Evolutionary conservation across 257 asterid genomes (phyloP), one percentile per base, ranked within the genome.

Genomic region (Misopates orontium): DNA sequence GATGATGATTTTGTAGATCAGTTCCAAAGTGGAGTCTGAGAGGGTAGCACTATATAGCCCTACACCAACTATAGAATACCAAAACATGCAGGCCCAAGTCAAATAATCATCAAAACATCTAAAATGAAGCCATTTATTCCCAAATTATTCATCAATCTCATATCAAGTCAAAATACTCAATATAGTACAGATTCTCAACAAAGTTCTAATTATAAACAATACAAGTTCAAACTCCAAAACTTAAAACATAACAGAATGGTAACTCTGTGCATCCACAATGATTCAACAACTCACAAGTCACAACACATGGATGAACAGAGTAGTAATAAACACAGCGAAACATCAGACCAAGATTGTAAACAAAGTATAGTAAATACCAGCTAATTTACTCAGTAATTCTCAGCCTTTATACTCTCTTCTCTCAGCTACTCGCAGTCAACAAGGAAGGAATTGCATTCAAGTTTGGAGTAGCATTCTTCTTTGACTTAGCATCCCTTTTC

Each of bases 381-480:
- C 69, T 71, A 56, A 54, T 73, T 56, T 69, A 56, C 73, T 71
- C 77, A 53, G 62, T 45, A 67, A 66, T 17, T 10, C 66, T 44
- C 68, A 45, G 52, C 40, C 53, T 22, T 36, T 71, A 20, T 23
- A 62, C 10, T 31, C 45, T 39, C 60, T n/a, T 45, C 50, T 11
- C 40, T 79, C 68, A 85, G 75, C 86, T 75, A 81, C 86, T 77
- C 50, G 77, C 91, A 41, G 91, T 74, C 66, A 92, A 64, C 82
- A 89, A 78, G 19, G 98, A 89, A 69, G 97, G 97, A 60, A 84
- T 80, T 57, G 88, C 94, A 71, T 81, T 76, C 80, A 92, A 80
- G 67, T 87, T 84, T 4, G 93, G 93, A 65, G 85, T 59, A 10
- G 77, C 60, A 73, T 77, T 86, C 73, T 86, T 91, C 47, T 56